Base-by-base conservation (phyloP, 2,329 filamentous ascomycete genomes). In the Talaromyces sp. region DNA sequence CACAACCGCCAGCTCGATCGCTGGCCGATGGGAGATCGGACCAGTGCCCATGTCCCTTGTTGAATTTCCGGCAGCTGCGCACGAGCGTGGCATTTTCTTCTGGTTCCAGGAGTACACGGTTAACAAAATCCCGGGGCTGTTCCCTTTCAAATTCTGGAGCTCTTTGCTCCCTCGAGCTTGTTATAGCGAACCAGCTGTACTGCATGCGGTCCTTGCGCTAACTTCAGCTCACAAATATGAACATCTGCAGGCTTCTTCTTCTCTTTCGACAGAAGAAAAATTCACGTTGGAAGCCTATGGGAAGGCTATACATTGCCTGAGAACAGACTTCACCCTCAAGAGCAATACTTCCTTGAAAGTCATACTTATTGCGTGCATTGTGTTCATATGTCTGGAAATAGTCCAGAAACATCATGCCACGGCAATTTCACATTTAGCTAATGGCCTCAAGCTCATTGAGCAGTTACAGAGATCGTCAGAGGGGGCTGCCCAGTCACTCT, bases 381-480 rank as follows among this genome's bases (percentile, higher is more conserved):
- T 56, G 17, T 56, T 56, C 15, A n/a, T 56, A 15, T 56, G 54
- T 25, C 54, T 56, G 32, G 54, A 56, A 22, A 56, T 56, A 39
- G 33, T 56, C 15, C 54, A 42, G 15, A n/a, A 56, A 27, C 54
- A 56, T 33, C 36, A 56, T 39, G 54, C 22, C 54, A 56, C 54
- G 6, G 54, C 54, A 9, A 42, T 56, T 10, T 42, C 54, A 25
- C 54, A 56, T 39, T 56, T 56, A n/a, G 32, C 54, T 11, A 56
- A 42, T 39, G 54, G 54, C 15, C 30, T 56, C n/a, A 39, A 17
- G 15, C 32, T 56, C 13, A 27, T 56, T 27, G 33, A 42, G n/a
- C 54, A 39, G 13, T 28, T 36, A 17, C 8, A 56, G 32, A 30
- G 15, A 28, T 56, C 54, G 19, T 28, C n/a, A 15, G 15, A 19